Evolutionary conservation across 495 filamentous ascomycete species (phyloP).

Genomic region (Trypethelium eluteriae): DNA sequence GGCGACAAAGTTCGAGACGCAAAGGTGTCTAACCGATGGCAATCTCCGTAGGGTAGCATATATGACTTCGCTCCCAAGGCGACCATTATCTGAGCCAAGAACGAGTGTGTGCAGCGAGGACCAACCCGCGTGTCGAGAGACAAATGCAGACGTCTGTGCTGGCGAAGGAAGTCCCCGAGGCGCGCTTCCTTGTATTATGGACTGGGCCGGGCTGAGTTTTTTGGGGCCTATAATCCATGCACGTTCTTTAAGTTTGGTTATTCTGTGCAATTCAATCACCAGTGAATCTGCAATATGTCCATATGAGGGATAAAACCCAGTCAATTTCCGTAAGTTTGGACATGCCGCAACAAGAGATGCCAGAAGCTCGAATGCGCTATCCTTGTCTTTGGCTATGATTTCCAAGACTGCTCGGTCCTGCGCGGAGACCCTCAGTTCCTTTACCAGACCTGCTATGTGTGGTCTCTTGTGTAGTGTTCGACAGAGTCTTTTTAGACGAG

Average conservation of each 20-base stretch:
- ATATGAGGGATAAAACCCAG: slow-evolving; percentile 64
- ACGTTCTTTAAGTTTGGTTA: slow-evolving; percentile 65
- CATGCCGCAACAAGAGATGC: slow-evolving; percentile 81
- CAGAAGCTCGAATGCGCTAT: slow-evolving; percentile 61
- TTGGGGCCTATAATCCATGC: slow-evolving; percentile 61
- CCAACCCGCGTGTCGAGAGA: slow-evolving; percentile 66
- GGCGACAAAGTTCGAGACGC: slow-evolving; percentile 63
- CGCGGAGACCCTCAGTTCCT: slow-evolving; percentile 62
- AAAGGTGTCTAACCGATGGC: slow-evolving; percentile 63
- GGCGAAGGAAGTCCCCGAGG: slow-evolving; percentile 49
- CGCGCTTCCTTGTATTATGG: slow-evolving; percentile 26
- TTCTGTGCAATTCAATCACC: slow-evolving; percentile 70
- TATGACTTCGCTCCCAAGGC: slow-evolving; percentile 49
- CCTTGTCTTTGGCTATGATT: slow-evolving; percentile 43
- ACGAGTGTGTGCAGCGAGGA: slow-evolving; percentile 62
- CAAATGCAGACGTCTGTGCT: slow-evolving; percentile 58
- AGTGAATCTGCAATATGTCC: slow-evolving; percentile 66
- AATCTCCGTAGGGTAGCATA: slow-evolving; percentile 59
- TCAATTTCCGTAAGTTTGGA: slow-evolving; percentile 69
- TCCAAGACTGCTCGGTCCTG: slow-evolving; percentile 41
- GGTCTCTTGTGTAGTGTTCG: slow-evolving; percentile 66
- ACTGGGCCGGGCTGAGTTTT: slow-evolving; percentile 29
- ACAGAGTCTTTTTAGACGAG: slow-evolving; percentile 64
- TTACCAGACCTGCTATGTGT: slow-evolving; percentile 63
- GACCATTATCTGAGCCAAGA: slow-evolving; percentile 54